Evolutionary conservation across 805 yeast genomes (phyloP), one percentile per base, ranked within the genome.

Genomic region (Saturnispora mendoncae): DNA sequence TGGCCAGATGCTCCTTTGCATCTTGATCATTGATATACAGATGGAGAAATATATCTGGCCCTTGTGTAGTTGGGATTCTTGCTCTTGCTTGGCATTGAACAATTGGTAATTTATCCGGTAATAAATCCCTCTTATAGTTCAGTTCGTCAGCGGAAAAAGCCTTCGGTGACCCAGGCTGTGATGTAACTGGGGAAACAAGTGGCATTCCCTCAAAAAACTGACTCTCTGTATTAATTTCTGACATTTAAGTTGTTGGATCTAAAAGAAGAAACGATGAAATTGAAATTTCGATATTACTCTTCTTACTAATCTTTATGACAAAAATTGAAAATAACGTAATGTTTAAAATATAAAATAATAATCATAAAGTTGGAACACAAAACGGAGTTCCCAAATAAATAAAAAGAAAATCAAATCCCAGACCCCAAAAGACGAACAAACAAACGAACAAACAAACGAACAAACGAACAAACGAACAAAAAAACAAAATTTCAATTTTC

Each of bases 51-150:
- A 90, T 87, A 56, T 92, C 98, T 1, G 94, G 87, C 3, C 97
- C 97, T 41, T 79, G 78, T 1, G 95, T 87, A 3, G 99, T 92
- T 38, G 98, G 98, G 42, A 92, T 90, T 45, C 99, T 69, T 2
- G 98, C 98, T 41, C 98, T 69, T 4, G 95, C 95, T 39, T 86
- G 74, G 60, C 98, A 92, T 53, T 74, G 72, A 10, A 92, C 97
- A 20, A 58, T 51, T 1, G 97, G 97, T 46, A 90, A 65, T 15
- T 44, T 53, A 35, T 67, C 73, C 6, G 79, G 80, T 12, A 77
- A 60, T 24, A 65, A 67, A 30, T 55, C 46, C 51, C 71, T 56
- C 38, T 63, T 64, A 10, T 51, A 42, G 13, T 53, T 5, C 46
- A 20, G 17, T 21, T 36, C 19, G 17, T 30, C 23, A 18, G 18